Percentiles rank a stretch among this genome's conserved stretches.
These are phyloP conservation scores for Chlorophyllum brunneum DNA, from an alignment of 768 basidiomycete species.

Conservation along the genomic window DNA sequence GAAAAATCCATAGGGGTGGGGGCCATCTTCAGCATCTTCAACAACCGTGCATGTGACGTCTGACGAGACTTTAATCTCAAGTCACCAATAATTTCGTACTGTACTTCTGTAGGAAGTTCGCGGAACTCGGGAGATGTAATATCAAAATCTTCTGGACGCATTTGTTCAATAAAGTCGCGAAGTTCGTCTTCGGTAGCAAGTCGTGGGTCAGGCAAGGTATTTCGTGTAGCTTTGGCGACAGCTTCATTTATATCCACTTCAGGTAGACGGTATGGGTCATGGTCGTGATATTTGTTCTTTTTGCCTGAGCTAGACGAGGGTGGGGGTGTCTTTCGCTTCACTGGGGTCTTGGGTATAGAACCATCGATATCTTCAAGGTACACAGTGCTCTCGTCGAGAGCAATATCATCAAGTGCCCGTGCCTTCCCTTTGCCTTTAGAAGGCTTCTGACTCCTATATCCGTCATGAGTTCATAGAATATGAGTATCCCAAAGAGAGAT, in stretches of 20 bases:
- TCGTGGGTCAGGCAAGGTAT: slow-evolving; percentile 76
- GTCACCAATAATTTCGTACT: slow-evolving; percentile 98
- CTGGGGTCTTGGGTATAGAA: slow-evolving; percentile 50
- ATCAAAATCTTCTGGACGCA: slow-evolving; percentile 95
- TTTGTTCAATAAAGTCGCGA: slow-evolving; percentile 89
- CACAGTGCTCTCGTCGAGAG: slow-evolving; percentile 68
- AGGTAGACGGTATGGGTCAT: slow-evolving; percentile 93
- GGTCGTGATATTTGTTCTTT: slow-evolving; percentile 64
- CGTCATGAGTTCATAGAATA: neutral
- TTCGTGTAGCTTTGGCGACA: slow-evolving; percentile 57
- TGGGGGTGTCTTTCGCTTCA: slow-evolving; percentile 28
- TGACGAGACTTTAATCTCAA: slow-evolving; percentile 91
- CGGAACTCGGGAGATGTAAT: slow-evolving; percentile 85
- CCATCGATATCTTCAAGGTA: slow-evolving; percentile 86
- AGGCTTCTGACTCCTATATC: slow-evolving; percentile 14
- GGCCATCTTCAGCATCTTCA: slow-evolving; percentile 81
- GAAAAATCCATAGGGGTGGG: slow-evolving; percentile 92
- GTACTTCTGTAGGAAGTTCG: slow-evolving; percentile 91
- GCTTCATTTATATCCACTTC: slow-evolving; percentile 68
- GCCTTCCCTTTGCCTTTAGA: slow-evolving; percentile 32
- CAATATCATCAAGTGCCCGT: slow-evolving; percentile 29
- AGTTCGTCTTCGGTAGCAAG: slow-evolving; percentile 96
- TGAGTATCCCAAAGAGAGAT: neutral
- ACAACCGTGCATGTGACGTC: slow-evolving; percentile 86
- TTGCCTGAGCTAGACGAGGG: slow-evolving; percentile 51